Evolutionary conservation across 768 basidiomycete species (phyloP), one percentile per base, ranked within the genome.

Genomic region (Favolaschia claudopus): DNA sequence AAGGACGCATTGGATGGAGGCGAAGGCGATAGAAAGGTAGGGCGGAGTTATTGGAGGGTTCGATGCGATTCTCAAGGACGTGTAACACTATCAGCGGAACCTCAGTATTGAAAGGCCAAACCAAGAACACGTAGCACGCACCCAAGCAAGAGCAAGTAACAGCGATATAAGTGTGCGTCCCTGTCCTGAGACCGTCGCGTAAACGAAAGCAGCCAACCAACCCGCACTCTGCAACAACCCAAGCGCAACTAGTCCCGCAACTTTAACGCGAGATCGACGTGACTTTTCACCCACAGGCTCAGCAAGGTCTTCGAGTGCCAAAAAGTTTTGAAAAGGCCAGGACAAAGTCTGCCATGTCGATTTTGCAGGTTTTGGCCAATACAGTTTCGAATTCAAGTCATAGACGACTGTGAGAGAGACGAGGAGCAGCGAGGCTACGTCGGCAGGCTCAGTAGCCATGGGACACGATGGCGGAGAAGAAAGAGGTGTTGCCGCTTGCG

Each of bases 251-350:
- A 87, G 70, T 14, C 60, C 43, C 43, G 75, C 70, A 44, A 56
- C 62, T 57, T 76, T 82, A 48, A 69, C 66, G 19, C 66, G 58
- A 5, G 71, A 68, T 32, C 67, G 58, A 55, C 61, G 62, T 28
- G 64, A 65, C 36, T 71, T 63, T 32, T 54, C 55, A 49, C 76
- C 73, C 19, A 72, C 70, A 19, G 79, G 70, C 42, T 79, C 80
- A 34, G 74, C 73, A n/a, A 87, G 69, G 68, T 87, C 85, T 47
- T 82, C 76, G 12, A 81, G 69, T 10, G 75, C 74, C 50, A 88
- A 67, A 63, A 87, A 88, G 69, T 82, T 81, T 20, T 71, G 68
- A 62, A 86, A 85, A 1, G 85, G 86, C 25, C 72, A 67, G 42
- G 70, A 66, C 24, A 78, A 28, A 24, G 38, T 55, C 32, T 51